Base-by-base conservation (phyloP, 176 grass and related monocot species). In the Oryza nivara region DNA sequence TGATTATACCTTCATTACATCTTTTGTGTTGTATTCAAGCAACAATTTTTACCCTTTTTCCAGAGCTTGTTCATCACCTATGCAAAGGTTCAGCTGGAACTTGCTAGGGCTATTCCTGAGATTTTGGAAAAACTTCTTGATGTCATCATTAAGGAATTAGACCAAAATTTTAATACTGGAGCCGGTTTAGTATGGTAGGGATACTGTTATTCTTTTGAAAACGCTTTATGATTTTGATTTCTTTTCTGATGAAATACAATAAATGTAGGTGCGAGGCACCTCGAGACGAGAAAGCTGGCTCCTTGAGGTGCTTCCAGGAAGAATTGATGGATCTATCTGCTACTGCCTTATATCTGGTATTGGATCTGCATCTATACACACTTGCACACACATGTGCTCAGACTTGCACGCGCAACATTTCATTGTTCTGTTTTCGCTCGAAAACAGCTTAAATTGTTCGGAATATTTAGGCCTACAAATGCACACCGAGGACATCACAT, bases 31-130 rank as follows among this genome's bases (percentile, higher is more conserved):
- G 58, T 25, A 74, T 89, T 75, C 46, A 70, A 73, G 51, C 14
- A 69, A 76, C 72, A 52, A 52, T 46, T 26, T 48, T 67, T 82
- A 85, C 38, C 52, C 52, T 74, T 91, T 84, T 91, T 84, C 65
- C 88, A 97, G 95, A 89, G 81, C 66, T 87, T 90, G 79, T 98
- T 98, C 69, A 90, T 98, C 74, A 80, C 85, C 61, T 98, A 92
- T 56, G 67, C 73, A 20, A 93, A 89, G 85, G 43, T 93, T 83
- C 83, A 90, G 77, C 80, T 98, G 89, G 92, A 86, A 80, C 89
- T 98, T 70, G 88, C 76, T 54, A 90, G 77, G 82, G 88, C 68
- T 77, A 81, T 67, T 54, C 86, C 91, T 69, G 85, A 88, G 85
- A 88, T 98, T 88, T 80, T 95, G 76, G 82, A 92, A 71, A 92